A percentile compares a stretch with the other conserved stretches of the same genome.
Conservation (phyloP, 768 basidiomycete genomes). For the Lactarius pseudohatsudake region DNA sequence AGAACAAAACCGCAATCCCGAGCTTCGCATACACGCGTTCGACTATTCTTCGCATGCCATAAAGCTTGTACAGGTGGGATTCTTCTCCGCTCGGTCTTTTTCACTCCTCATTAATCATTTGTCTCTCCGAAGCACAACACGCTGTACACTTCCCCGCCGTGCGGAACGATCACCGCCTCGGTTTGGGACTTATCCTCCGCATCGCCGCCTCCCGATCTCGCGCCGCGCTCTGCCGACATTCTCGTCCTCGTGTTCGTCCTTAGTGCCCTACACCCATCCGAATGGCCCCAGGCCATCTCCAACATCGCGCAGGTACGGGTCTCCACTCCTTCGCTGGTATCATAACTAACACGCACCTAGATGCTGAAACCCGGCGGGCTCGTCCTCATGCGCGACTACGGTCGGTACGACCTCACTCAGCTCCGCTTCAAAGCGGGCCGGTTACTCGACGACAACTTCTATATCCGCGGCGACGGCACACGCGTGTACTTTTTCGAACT, state of each 20-base stretch:
- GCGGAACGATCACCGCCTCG: constrained; percentile 71
- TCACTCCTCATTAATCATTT: background rate
- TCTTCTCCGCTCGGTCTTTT: background rate
- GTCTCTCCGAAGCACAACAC: constrained; percentile 55
- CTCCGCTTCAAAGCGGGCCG: constrained; percentile 87
- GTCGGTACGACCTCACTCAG: constrained; percentile 92
- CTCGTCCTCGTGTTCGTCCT: constrained; percentile 92
- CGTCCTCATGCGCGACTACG: constrained; percentile 90
- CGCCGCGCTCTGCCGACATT: constrained; percentile 76
- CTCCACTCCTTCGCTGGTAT: constrained; percentile 8
- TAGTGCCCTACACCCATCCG: constrained; percentile 88
- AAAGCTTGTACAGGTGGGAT: constrained; percentile 77
- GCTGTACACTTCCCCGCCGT: constrained; percentile 62
- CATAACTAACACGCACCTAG: constrained; percentile 38
- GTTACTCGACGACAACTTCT: constrained; percentile 91
- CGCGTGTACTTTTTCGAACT: constrained; percentile 96
- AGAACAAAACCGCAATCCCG: constrained; percentile 76
- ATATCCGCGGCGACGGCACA: constrained; percentile 95
- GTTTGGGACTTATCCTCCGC: constrained; percentile 89
- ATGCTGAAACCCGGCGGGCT: constrained; percentile 89
- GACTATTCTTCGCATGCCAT: constrained; percentile 92
- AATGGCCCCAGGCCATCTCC: constrained; percentile 81
- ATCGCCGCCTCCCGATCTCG: constrained; percentile 60
- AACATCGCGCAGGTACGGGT: constrained; percentile 71
- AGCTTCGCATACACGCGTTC: constrained; percentile 72